Evolutionary conservation across 2,329 filamentous ascomycete genomes (phyloP), one percentile per base, ranked within the genome.

Genomic region (Penicillium sp.): DNA sequence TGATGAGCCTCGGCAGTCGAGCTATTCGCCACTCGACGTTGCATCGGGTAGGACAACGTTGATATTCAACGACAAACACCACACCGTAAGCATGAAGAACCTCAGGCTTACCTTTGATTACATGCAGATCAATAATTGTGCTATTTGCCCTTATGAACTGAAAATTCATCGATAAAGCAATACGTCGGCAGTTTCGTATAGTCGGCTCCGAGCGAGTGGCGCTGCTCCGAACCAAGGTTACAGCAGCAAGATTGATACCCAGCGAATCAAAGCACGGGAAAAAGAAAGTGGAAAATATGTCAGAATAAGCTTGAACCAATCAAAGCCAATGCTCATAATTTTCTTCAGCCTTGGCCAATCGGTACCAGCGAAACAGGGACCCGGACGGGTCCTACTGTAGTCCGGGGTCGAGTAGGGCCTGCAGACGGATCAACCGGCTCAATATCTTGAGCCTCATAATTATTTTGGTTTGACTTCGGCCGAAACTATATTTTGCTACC

Each of bases 351-450:
- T 46, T 47, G 47, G 53, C 56, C 53, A 51, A 52, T 61, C 29
- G 44, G 33, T 41, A 54, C 52, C 43, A 24, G 4, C 13, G 3
- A 27, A 37, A 27, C 37, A 27, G 26, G 26, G 52, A 39, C 10
- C 53, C 48, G 35, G 53, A 26, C 50, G 10, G 47, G 11, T 57
- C 37, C 37, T 54, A 29, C 27, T 10, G 27, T 10, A 52, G 47
- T 55, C 56, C 19, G 55, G 55, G 56, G 58, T 57, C 57, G 53
- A 50, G 33, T 26, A 35, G 39, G n/a, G 13, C 35, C 29, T 27
- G n/a, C 11, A 16, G 13, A 19, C 27, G 24, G 33, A 39, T 31
- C 9, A 16, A 26, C 0, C 27, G n/a, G 26, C 14, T 8, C 16
- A 31, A 11, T 16, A 9, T 13, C 45, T 47, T 47, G 26, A 47